A percentile compares a stretch with the other conserved stretches of the same genome.
Conservation (phyloP, 1,284 basidiomycete species). For the Athelia psychrophila region DNA sequence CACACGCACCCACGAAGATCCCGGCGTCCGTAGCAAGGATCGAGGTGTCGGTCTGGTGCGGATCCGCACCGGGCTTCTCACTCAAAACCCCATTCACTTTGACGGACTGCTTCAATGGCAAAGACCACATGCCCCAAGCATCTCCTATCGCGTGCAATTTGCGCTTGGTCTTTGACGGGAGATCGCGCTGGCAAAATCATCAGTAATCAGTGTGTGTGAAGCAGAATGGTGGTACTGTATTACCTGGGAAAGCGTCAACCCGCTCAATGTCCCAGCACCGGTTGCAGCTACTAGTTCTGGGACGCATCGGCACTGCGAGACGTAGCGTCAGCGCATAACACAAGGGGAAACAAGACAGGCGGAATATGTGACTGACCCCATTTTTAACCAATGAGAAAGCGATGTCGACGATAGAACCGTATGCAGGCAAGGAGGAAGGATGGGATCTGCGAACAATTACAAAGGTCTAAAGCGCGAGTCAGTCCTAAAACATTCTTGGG, state of each 20-base stretch:
- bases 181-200: constrained; percentile 56
- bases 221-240: neutral
- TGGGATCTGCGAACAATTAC: constrained; percentile 53
- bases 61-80: constrained; percentile 45
- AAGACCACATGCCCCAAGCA: constrained; percentile 80
- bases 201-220: constrained; percentile 1
- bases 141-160: constrained; percentile 81
- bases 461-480: constrained; percentile 53
- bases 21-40: constrained; percentile 80
- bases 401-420: constrained; percentile 82
- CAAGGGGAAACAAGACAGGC: constrained; percentile 2
- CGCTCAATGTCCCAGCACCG: constrained; percentile 70
- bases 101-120: constrained; percentile 67
- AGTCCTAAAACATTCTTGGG: constrained; percentile 2
- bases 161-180: constrained; percentile 74
- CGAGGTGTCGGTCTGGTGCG: constrained; percentile 54
- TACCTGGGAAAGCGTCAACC: constrained; percentile 89
- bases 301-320: constrained; percentile 63
- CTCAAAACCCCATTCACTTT: constrained; percentile 54
- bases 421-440: constrained; percentile 55
- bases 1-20: constrained; percentile 65
- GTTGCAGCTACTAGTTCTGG: constrained; percentile 86
- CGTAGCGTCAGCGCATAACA: constrained; percentile 6
- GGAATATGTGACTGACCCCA: constrained; percentile 47
- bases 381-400: constrained; percentile 69